Conservation (phyloP, 2,329 filamentous ascomycete species). For the Helotiales sp. region DNA sequence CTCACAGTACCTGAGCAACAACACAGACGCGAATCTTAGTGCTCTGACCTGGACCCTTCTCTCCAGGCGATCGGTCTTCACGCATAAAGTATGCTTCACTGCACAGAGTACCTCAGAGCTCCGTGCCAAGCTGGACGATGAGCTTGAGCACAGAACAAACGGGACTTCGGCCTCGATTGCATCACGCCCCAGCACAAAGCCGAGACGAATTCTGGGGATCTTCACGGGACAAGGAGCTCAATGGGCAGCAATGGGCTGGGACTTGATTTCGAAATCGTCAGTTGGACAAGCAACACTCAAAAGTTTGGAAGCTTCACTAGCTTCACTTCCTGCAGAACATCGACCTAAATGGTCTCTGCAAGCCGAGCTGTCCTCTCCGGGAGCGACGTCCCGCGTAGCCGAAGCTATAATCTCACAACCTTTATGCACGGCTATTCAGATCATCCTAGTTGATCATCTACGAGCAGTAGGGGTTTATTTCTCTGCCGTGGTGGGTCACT, state of each 20-base stretch:
- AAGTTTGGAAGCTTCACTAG: constrained; percentile 33
- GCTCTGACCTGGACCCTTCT: constrained; percentile 17
- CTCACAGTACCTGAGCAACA: constrained; percentile 7
- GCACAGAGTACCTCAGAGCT: constrained; percentile 19
- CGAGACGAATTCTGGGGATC: constrained; percentile 19
- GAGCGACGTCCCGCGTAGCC: constrained; percentile 25
- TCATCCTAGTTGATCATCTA: constrained; percentile 52
- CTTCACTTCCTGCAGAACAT: constrained; percentile 31
- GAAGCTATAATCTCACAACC: constrained; percentile 46
- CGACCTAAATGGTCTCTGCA: constrained; percentile 27
- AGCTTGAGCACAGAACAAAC: constrained; percentile 14
- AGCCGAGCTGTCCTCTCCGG: constrained; percentile 32
- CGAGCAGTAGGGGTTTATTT: constrained; percentile 49
- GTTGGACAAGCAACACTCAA: constrained; percentile 15
- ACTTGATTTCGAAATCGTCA: constrained; percentile 28
- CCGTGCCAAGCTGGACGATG: constrained; percentile 14
- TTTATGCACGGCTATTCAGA: constrained; percentile 54
- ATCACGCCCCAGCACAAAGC: constrained; percentile 3
- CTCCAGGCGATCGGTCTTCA: constrained; percentile 18
- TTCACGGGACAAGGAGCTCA: constrained; percentile 39
- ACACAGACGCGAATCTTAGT: constrained; percentile 7
- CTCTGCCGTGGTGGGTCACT: constrained; percentile 49
- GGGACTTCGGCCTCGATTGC: constrained; percentile 5
- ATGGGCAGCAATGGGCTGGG: constrained; percentile 33
- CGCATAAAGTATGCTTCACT: constrained; percentile 19